Percentiles rank a stretch among this genome's conserved stretches.
Conservation (phyloP, 768 basidiomycete genomes). For the Obba rivulosa region DNA sequence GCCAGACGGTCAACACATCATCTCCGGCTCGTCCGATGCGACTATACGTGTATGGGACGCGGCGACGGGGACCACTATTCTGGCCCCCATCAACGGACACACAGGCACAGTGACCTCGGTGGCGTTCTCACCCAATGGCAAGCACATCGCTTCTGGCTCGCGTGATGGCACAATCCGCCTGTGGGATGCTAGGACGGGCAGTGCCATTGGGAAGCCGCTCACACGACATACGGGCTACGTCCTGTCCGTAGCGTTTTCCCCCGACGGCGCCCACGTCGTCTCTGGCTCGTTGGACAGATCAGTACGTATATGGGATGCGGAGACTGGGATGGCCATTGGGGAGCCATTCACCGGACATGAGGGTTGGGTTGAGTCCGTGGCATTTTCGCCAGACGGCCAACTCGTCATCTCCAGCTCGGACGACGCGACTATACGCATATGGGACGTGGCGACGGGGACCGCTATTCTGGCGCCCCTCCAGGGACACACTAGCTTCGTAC, state of each 20-base stretch:
- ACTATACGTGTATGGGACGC: conserved; percentile 2
- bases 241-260: conserved; percentile 21
- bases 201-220: not conserved
- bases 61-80: not conserved
- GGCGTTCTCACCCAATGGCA: conserved; percentile 27
- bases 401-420: too few species aligned
- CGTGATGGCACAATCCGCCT: conserved; percentile 23
- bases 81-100: conserved; percentile 18
- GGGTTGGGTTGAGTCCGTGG: too few species aligned
- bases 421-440: too few species aligned
- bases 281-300: conserved; percentile 18
- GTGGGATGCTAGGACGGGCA: conserved; percentile 20
- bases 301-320: too few species aligned
- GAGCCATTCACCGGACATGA: too few species aligned
- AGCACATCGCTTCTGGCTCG: conserved; percentile 23
- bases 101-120: conserved; percentile 15
- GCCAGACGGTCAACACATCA: not conserved
- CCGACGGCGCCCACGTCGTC: conserved; percentile 17
- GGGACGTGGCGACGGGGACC: too few species aligned
- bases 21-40: conserved; percentile 4
- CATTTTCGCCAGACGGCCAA: too few species aligned
- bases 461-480: conserved; percentile 2
- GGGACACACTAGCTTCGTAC: conserved; percentile 2
- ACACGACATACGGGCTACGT: conserved; percentile 8
- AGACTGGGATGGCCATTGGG: too few species aligned